These are phyloP conservation scores for Dactylellina sp. DNA, from an alignment of 2,329 filamentous ascomycete species.

Conservation along the genomic window DNA sequence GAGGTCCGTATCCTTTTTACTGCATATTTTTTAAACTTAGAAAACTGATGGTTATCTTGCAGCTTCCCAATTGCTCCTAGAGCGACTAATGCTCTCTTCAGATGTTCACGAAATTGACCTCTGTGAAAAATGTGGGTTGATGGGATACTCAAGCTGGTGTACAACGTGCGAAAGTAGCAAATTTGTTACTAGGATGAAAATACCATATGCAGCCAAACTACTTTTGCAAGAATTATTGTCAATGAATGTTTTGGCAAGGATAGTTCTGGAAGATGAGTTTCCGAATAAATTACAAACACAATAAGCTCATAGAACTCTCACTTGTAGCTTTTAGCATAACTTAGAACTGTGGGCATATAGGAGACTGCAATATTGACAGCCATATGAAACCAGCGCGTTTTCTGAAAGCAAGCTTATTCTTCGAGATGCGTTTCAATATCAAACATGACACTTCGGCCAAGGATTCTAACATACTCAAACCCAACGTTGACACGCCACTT, in stretches of 20 bases:
- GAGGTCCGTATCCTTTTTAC: conserved; percentile 63
- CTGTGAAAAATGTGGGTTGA: conserved; percentile 91
- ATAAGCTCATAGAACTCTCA: conserved; percentile 2
- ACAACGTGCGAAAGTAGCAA: conserved; percentile 88
- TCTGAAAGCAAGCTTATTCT: conserved; percentile 66
- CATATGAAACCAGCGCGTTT: conserved; percentile 1
- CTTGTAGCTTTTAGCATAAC: no score
- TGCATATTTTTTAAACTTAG: conserved; percentile 4
- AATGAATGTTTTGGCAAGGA: conserved; percentile 96
- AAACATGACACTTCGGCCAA: conserved; percentile 80
- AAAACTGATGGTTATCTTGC: conserved; percentile 14
- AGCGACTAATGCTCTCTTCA: conserved; percentile 92
- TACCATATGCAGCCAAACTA: conserved; percentile 97
- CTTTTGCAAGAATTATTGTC: conserved; percentile 94
- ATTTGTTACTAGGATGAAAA: conserved; percentile 89
- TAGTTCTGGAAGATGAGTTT: conserved; percentile 95
- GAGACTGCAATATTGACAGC: no score
- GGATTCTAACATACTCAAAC: conserved; percentile 78
- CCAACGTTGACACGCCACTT: conserved; percentile 83
- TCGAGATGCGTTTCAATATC: conserved; percentile 82
- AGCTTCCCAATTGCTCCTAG: conserved; percentile 88
- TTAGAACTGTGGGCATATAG: no score
- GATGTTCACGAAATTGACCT: conserved; percentile 93
- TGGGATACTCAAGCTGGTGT: conserved; percentile 95
- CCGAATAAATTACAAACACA: conserved; percentile 27